These are phyloP conservation scores for Rutstroemia sp. DNA, from an alignment of 2,329 filamentous ascomycete genomes.

Conservation along the genomic window DNA sequence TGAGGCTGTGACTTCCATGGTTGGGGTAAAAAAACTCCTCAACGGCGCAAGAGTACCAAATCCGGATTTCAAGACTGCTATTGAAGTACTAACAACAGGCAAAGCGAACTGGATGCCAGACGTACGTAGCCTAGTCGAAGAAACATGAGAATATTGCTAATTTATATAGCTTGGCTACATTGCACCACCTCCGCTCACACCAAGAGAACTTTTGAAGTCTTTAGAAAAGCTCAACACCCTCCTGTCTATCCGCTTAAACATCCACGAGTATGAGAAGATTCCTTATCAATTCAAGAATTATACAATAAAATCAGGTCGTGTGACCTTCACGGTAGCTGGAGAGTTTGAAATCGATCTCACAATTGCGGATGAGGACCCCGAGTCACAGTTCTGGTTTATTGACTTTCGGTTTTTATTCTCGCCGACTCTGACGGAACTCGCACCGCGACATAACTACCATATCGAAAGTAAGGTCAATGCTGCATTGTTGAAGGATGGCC, in stretches of 20 bases:
- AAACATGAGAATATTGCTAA: conserved; percentile 11
- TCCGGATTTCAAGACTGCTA: conserved; percentile 83
- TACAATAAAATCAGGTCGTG: conserved; percentile 74
- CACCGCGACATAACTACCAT: conserved; percentile 54
- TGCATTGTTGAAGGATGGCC: conserved; percentile 59
- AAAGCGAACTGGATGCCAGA: conserved; percentile 74
- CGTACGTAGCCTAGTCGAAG: conserved; percentile 38
- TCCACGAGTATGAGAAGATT: conserved; percentile 71
- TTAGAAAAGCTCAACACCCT: conserved; percentile 77
- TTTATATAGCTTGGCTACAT: conserved; percentile 64
- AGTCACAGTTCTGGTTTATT: conserved; percentile 87
- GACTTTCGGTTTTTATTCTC: conserved; percentile 80
- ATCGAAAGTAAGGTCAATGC: conserved; percentile 69
- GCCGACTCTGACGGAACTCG: conserved; percentile 55
- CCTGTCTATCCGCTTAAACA: conserved; percentile 72
- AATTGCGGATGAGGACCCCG: conserved; percentile 75
- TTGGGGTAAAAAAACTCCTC: conserved; percentile 67
- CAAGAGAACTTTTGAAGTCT: conserved; percentile 65
- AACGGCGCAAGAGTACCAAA: conserved; percentile 70
- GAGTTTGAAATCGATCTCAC: conserved; percentile 94
- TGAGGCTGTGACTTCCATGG: conserved; percentile 53
- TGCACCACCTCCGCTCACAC: conserved; percentile 60
- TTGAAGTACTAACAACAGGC: conserved; percentile 76
- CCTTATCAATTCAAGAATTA: conserved; percentile 74
- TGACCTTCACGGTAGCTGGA: conserved; percentile 72